Base-by-base conservation (phyloP, 371 early-diverging fungal genomes). In the Gilbertella persicaria region DNA sequence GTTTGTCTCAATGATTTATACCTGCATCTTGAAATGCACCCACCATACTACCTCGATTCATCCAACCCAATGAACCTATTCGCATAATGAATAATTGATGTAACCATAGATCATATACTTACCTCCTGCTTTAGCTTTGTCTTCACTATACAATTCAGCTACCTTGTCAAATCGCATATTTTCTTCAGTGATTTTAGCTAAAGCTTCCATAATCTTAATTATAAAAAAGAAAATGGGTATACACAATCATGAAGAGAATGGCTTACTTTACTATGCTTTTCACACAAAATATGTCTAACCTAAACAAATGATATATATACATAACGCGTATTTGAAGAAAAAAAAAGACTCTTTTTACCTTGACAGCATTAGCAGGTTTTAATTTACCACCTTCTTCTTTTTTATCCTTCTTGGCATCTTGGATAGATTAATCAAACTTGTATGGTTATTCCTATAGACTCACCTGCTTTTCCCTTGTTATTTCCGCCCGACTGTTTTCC, bases 21-120 rank as follows among this genome's bases (percentile, higher is more conserved):
- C 75, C 75, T 26, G 92, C 94, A 50, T 92, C 92, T 69, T 95
- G 94, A 68, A 96, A 96, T 0, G 86, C 69, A 2, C 92, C 95
- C 5, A 92, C 93, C 96, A 95, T 94, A 10, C 88, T 81, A 6
- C 93, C 95, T 52, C 96, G 78, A 4, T 67, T 75, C 91, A 89
- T 88, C 91, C 93, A 90, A 16, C 96, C 96, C 20, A 96, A 75
- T 23, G 75, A 66, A 20, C 69, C 73, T 70, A 52, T 5, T 5
- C 9, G 28, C 4, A 28, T 9, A 28, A 28, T 28, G 9, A 28
- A 28, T 28, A 26, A 30, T 41, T 25, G 23, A 8, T 26, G 8
- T 26, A 10, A n/a, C 26, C 17, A 37, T 19, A 23, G 28, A 19
- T 36, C 26, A 39, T 44, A 29, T n/a, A 33, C 45, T 26, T 71